Evolutionary conservation across 2,329 filamentous ascomycete species (phyloP).

Genomic region (Trichoderma simmonsii): DNA sequence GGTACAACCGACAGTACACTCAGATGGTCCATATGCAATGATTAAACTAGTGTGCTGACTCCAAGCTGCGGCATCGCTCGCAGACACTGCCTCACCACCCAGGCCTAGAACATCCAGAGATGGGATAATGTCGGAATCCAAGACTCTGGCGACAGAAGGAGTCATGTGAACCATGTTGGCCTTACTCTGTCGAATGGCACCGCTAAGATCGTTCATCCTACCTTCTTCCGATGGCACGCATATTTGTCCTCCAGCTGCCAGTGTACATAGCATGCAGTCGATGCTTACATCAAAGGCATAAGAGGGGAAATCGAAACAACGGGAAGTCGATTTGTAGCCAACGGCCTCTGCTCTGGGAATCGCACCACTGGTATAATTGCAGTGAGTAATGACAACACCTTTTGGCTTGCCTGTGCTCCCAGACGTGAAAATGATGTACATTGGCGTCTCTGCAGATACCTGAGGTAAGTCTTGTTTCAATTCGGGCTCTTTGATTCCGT

Average conservation of each 20-base stretch:
- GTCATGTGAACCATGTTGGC: slow-evolving; percentile 52
- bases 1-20: slow-evolving; percentile 53
- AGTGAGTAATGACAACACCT: slow-evolving; percentile 54
- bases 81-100: slow-evolving; percentile 52
- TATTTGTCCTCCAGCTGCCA: slow-evolving; percentile 48
- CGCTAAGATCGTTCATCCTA: slow-evolving; percentile 49
- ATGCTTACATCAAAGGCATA: slow-evolving; percentile 56
- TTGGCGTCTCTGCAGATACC: slow-evolving; percentile 42
- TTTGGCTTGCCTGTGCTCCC: slow-evolving; percentile 64
- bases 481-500: slow-evolving; percentile 16
- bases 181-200: slow-evolving; percentile 41
- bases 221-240: slow-evolving; percentile 55
- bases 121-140: slow-evolving; percentile 45
- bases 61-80: slow-evolving; percentile 48
- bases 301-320: slow-evolving; percentile 48
- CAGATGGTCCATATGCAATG: slow-evolving; percentile 53
- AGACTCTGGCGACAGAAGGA: slow-evolving; percentile 47
- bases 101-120: slow-evolving; percentile 47
- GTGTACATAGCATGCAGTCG: slow-evolving; percentile 53
- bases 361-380: slow-evolving; percentile 46
- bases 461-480: slow-evolving; percentile 28
- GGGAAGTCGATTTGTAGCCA: slow-evolving; percentile 40
- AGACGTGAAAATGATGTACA: slow-evolving; percentile 62
- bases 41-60: slow-evolving; percentile 45
- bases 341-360: slow-evolving; percentile 42